These are phyloP conservation scores for Avena eriantha DNA, from an alignment of 176 grass and related monocot species.

Conservation along the genomic window DNA sequence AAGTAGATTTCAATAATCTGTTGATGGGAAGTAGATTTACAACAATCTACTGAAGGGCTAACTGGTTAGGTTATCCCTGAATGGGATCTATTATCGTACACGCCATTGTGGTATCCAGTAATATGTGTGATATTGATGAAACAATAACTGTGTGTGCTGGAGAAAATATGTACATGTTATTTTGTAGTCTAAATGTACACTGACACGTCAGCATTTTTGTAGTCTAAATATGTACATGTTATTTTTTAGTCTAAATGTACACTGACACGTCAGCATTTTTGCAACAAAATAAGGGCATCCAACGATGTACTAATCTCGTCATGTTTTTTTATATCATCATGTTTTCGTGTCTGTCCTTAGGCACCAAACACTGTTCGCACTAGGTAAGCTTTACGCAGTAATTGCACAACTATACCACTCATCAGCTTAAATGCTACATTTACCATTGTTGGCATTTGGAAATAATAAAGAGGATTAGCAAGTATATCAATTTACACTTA, in stretches of 20 bases:
- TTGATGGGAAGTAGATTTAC: not conserved
- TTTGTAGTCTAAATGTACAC: not conserved
- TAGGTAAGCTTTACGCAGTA: not conserved
- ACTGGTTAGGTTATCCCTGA: not conserved
- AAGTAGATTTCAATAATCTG: constrained; percentile 9
- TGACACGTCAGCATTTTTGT: not conserved
- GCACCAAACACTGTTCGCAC: not conserved
- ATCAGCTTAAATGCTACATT: not conserved
- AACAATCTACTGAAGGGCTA: not conserved
- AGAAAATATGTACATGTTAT: constrained; percentile 18
- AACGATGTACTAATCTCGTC: not conserved
- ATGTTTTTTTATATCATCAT: not conserved
- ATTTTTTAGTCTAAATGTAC: not conserved
- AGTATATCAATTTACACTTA: constrained; percentile 6
- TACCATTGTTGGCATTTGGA: constrained; percentile 22
- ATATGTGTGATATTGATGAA: not conserved
- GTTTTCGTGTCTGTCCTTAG: not conserved
- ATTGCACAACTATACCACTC: not conserved
- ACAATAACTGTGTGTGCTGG: not conserved
- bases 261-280: not conserved
- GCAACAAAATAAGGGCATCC: not conserved
- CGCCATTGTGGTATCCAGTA: not conserved
- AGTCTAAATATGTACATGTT: constrained; percentile 4
- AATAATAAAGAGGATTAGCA: constrained; percentile 15
- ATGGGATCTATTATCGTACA: not conserved